Evolutionary conservation across 2,329 filamentous ascomycete genomes (phyloP).

Genomic region (Ascochyta koolunga): DNA sequence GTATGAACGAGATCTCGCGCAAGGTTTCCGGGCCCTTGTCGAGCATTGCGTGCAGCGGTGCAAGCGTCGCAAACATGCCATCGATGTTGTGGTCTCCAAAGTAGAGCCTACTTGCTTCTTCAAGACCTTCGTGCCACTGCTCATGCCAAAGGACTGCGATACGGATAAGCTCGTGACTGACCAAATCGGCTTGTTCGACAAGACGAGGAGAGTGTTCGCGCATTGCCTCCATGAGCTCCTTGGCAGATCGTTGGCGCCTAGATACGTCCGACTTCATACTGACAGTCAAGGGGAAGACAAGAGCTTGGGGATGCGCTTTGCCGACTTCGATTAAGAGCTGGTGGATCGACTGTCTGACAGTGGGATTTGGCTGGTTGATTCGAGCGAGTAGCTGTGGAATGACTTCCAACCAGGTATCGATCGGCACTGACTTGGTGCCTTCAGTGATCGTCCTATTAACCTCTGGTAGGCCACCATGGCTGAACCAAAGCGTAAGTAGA

Average conservation of each 20-base stretch:
- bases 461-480: constrained; percentile 84
- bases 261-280: constrained; percentile 95
- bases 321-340: constrained; percentile 92
- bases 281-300: constrained; percentile 96
- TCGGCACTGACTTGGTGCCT: constrained; percentile 87
- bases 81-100: constrained; percentile 98
- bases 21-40: constrained; percentile 91
- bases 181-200: constrained; percentile 92
- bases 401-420: constrained; percentile 98
- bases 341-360: constrained; percentile 89
- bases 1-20: constrained; percentile 94
- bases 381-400: constrained; percentile 96
- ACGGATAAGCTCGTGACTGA: constrained; percentile 95
- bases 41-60: constrained; percentile 88
- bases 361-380: constrained; percentile 92
- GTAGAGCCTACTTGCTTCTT: constrained; percentile 94
- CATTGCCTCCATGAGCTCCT: constrained; percentile 97
- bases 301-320: constrained; percentile 89
- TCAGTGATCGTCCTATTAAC: constrained; percentile 89
- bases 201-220: constrained; percentile 89
- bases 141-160: constrained; percentile 99
- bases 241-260: constrained; percentile 83
- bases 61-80: constrained; percentile 92
- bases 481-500: constrained; percentile 93
- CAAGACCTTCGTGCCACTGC: constrained; percentile 96